Percentiles rank a stretch among this genome's conserved stretches.
phyloP scores from a whole-genome alignment of 2,329 filamentous ascomycete genomes.

The Phialocephala sp. region DNA sequence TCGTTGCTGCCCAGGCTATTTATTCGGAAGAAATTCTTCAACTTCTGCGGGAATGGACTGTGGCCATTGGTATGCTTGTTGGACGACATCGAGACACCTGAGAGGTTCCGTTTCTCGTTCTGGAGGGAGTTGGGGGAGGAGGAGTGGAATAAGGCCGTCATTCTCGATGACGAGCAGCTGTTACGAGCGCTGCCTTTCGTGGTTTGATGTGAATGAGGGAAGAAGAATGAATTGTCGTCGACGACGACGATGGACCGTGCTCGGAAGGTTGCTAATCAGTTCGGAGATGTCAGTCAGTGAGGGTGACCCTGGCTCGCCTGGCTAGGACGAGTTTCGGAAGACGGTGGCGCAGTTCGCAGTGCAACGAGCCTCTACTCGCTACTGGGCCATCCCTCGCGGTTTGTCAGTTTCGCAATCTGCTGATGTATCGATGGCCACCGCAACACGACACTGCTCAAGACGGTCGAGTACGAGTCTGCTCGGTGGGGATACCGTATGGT shows the following conservation, averaged over 20 bases:
- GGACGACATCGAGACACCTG: conserved; percentile 45
- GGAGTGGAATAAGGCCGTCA: conserved; percentile 41
- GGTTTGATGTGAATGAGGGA: conserved; percentile 2
- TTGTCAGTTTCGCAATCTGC: conserved; percentile 2
- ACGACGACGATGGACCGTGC: conserved; percentile 27
- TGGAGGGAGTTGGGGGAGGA: conserved; percentile 35
- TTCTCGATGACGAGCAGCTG: conserved; percentile 36
- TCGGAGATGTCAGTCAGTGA: not conserved
- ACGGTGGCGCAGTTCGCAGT: conserved; percentile 7
- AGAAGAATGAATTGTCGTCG: conserved; percentile 19
- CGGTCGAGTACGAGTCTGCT: not conserved
- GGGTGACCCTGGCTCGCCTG: conserved; percentile 8
- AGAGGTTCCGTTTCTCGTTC: conserved; percentile 44
- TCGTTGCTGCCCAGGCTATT: conserved; percentile 52
- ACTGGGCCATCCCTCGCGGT: conserved; percentile 1
- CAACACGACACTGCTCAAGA: conserved; percentile 1
- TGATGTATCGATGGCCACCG: not conserved
- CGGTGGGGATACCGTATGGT: not conserved
- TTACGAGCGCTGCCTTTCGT: conserved; percentile 39
- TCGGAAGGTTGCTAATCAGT: conserved; percentile 30
- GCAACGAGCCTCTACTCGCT: conserved; percentile 4
- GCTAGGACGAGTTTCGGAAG: conserved; percentile 11
- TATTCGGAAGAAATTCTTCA: conserved; percentile 76
- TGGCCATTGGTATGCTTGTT: conserved; percentile 59
- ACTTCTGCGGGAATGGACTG: conserved; percentile 68